Evolutionary conservation across 257 asterid genomes (phyloP).

Genomic region (Rubia yunnanensis): DNA sequence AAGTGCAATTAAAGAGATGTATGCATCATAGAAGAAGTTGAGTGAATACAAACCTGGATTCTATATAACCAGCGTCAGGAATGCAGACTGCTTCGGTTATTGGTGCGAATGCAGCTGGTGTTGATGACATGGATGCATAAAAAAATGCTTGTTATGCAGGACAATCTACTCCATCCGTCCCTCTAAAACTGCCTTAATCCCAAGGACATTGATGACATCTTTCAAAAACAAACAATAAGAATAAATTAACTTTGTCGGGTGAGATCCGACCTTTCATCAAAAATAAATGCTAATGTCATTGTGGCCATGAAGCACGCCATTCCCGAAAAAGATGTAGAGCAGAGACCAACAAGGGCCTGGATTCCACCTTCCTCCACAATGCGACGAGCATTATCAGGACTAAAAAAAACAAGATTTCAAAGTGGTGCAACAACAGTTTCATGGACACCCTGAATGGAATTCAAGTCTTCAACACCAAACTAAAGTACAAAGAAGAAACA

Average conservation of each 20-base stretch:
- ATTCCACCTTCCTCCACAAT: constrained; percentile 93
- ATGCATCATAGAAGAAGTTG: neutral
- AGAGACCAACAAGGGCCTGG: constrained; percentile 58
- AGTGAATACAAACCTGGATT: constrained; percentile 58
- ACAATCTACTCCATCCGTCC: too few relatives aligned
- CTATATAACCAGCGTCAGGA: constrained; percentile 68
- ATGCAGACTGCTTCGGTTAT: constrained; percentile 62
- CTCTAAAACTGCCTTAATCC: too few relatives aligned
- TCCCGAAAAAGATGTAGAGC: constrained; percentile 69
- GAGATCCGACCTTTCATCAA: constrained; percentile 65
- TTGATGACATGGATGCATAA: constrained; percentile 62
- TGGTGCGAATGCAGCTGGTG: too few relatives aligned
- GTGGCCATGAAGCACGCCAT: constrained; percentile 98
- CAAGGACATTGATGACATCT: neutral
- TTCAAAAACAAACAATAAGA: neutral
- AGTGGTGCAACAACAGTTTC: constrained; percentile 97
- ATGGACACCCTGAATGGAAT: constrained; percentile 67
- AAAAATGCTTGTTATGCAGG: too few relatives aligned
- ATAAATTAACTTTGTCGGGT: neutral
- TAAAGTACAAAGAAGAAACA: neutral
- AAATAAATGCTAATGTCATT: constrained; percentile 76
- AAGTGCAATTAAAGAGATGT: neutral
- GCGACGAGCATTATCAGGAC: constrained; percentile 77
- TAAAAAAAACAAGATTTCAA: constrained; percentile 88
- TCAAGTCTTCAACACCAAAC: constrained; percentile 7